Base-by-base conservation (phyloP, 2,329 filamentous ascomycete species). In the Aplosporella prunicola region DNA sequence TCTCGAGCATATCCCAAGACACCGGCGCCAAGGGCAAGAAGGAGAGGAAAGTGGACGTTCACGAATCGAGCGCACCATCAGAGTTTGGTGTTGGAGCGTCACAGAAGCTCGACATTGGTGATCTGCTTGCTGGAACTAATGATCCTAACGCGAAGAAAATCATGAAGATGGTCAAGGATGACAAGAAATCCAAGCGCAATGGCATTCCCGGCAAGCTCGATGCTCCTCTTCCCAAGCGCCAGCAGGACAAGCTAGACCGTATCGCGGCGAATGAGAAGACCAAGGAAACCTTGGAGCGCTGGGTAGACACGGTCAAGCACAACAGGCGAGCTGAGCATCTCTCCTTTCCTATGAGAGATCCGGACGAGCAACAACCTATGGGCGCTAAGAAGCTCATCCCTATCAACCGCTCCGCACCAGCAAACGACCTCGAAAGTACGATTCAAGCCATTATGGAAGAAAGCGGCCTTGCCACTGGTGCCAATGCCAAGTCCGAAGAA, bases 241-340 rank as follows among this genome's bases (percentile, higher is more conserved):
- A 93, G 50, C 89, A 96, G 58, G 87, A 88, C 54, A 78, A 79
- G 33, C 63, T 95, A 11, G 81, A 93, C 51, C 83, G 91, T 35
- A 68, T 70, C 35, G 86, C 78, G 16, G 91, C 91, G 3, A 93
- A 88, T 50, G 78, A 87, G 23, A 88, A 94, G 67, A 88, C 86
- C 34, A 94, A 93, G 51, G 81, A 95, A 59, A 89, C 87, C 0
- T 68, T 98, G 17, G 78, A 84, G 45, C 78, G 86, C 50, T 98
- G 91, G 91, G 81, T 81, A 20, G 89, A 95, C 43, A 96, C 91
- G 0, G 87, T 98, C 52, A 93, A 95, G 63, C 78, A 85, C 20
- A 95, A 95, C 59, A 81, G 91, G 42, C 75, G 86, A 48, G 88
- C 89, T 1, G 91, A 96, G 45, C 86, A 94, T 57, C 68, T 98